phyloP scores from a whole-genome alignment of 345 rosid genomes.

The Rhodomyrtus tomentosa region DNA sequence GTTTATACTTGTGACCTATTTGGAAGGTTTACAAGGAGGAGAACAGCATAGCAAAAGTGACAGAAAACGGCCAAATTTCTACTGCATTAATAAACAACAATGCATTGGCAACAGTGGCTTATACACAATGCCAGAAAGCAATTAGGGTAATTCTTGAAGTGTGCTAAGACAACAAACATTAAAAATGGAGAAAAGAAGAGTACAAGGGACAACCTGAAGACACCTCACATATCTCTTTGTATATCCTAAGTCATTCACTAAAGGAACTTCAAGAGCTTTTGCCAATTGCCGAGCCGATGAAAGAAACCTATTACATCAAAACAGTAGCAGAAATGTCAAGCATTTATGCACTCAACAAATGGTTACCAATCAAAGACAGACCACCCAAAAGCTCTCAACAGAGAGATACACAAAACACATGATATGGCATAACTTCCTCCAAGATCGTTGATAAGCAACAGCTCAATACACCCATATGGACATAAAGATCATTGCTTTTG shows the following conservation, averaged over 20 bases:
- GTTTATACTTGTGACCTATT: neutral
- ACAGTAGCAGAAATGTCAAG: neutral
- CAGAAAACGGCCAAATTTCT: neutral
- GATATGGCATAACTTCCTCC: neutral
- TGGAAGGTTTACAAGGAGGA: neutral
- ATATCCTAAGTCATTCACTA: slow-evolving; percentile 97
- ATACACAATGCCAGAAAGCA: neutral
- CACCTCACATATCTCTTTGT: slow-evolving; percentile 98
- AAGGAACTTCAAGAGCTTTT: slow-evolving; percentile 92
- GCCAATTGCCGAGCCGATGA: slow-evolving; percentile 97
- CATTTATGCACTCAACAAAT: neutral
- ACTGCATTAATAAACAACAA: neutral
- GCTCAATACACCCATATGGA: neutral
- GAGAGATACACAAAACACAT: neutral
- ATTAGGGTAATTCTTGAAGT: neutral
- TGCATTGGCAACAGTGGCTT: neutral
- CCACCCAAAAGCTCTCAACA: neutral
- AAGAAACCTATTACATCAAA: slow-evolving; percentile 52
- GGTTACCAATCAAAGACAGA: neutral
- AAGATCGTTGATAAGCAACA: neutral
- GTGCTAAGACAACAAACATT: neutral
- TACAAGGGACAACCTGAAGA: slow-evolving; percentile 57
- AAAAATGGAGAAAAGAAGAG: neutral
- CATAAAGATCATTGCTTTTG: neutral
- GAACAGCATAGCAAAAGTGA: neutral